Conservation (phyloP, 1,284 basidiomycete genomes). For the Irpex lacteus region DNA sequence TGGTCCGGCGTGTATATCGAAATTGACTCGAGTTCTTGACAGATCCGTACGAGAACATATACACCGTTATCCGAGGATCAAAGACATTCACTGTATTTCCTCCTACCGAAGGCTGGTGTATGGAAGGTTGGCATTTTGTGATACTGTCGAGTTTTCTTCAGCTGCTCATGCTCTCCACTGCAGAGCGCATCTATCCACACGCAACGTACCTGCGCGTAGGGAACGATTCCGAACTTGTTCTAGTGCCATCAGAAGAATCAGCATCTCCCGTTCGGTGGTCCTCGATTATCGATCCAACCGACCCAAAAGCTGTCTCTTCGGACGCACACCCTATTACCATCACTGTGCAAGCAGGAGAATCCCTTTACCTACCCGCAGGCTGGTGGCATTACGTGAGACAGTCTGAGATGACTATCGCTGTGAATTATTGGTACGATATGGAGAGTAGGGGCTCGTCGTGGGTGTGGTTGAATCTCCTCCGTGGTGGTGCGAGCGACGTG, state of each 20-base stretch:
- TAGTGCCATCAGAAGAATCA: constrained; percentile 43
- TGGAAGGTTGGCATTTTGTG: constrained; percentile 56
- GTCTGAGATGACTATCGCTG: constrained; percentile 62
- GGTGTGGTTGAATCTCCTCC: constrained; percentile 62
- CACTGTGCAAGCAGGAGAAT: constrained; percentile 68
- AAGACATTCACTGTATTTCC: constrained; percentile 87
- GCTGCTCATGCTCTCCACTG: constrained; percentile 25
- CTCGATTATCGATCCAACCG: constrained; percentile 58
- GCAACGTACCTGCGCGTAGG: constrained; percentile 54
- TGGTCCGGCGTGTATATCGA: background rate
- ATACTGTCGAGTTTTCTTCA: constrained; percentile 10
- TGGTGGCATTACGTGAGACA: constrained; percentile 91
- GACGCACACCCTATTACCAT: constrained; percentile 65
- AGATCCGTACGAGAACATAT: constrained; percentile 94
- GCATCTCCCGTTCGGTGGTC: constrained; percentile 66
- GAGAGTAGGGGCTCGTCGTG: constrained; percentile 68
- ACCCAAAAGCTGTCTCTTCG: constrained; percentile 40
- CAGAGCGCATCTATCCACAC: constrained; percentile 65
- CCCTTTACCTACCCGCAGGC: constrained; percentile 83
- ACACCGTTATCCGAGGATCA: constrained; percentile 78
- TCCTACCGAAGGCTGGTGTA: constrained; percentile 82
- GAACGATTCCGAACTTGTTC: constrained; percentile 34
- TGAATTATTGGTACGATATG: constrained; percentile 90
- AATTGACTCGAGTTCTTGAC: constrained; percentile 4
- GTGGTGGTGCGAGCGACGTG: constrained; percentile 34